Evolutionary conservation across 345 rosid genomes (phyloP).

Genomic region (Hibiscus tridactylites): DNA sequence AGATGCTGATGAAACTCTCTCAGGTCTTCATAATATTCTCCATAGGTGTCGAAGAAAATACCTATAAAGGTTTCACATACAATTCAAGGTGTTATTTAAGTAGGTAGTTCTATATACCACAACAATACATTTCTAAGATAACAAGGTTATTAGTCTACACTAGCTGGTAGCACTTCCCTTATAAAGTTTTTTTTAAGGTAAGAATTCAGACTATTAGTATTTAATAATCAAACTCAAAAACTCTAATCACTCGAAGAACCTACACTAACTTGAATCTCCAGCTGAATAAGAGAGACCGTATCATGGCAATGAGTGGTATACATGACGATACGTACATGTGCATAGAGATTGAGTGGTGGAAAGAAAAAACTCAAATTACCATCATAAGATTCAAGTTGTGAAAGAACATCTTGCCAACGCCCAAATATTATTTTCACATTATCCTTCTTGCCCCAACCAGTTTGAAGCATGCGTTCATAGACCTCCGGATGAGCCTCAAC

Average conservation of each 20-base stretch:
- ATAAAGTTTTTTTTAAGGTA: not conserved
- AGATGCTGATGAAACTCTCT: slow-evolving; percentile 77
- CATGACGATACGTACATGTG: not conserved
- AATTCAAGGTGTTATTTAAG: not conserved
- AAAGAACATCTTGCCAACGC: slow-evolving; percentile 82
- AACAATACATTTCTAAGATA: not conserved
- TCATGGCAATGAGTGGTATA: not conserved
- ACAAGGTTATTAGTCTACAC: not conserved
- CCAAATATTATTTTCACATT: slow-evolving; percentile 68
- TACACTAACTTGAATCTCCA: not conserved
- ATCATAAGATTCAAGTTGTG: slow-evolving; percentile 64
- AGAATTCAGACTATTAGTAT: not conserved
- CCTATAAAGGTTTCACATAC: slow-evolving; percentile 27
- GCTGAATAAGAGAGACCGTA: not conserved
- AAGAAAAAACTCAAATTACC: slow-evolving; percentile 33
- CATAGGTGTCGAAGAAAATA: slow-evolving; percentile 81
- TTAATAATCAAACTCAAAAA: not conserved
- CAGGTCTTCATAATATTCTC: slow-evolving; percentile 80
- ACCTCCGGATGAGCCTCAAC: slow-evolving; percentile 87
- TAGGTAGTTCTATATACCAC: not conserved
- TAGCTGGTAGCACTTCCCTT: not conserved
- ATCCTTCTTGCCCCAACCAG: slow-evolving; percentile 66
- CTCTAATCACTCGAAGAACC: not conserved
- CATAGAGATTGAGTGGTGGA: not conserved
- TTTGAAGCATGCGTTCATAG: slow-evolving; percentile 57